phyloP scores from a whole-genome alignment of 2,329 filamentous ascomycete species.

The Rutstroemia sp. region DNA sequence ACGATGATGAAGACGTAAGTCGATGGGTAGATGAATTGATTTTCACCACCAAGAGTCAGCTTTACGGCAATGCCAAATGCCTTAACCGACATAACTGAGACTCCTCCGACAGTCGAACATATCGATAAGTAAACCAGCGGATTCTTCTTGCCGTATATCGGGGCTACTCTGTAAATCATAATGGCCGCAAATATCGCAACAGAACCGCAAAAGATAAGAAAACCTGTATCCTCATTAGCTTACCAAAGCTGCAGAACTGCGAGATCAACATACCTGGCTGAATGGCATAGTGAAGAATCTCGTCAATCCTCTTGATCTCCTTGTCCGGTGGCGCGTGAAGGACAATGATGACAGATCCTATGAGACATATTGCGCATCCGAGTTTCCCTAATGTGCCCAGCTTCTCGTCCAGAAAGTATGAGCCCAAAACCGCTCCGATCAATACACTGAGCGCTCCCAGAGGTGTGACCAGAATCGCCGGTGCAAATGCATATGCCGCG shows the following conservation, averaged over 20 bases:
- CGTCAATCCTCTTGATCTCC: conserved; percentile 82
- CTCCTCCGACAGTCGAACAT: conserved; percentile 91
- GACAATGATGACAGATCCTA: conserved; percentile 95
- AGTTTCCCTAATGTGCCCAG: conserved; percentile 87
- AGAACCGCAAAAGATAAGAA: conserved; percentile 74
- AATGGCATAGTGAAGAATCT: conserved; percentile 85
- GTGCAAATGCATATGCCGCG: conserved; percentile 94
- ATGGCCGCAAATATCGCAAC: conserved; percentile 79
- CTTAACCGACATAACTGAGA: conserved; percentile 99
- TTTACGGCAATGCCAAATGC: conserved; percentile 97
- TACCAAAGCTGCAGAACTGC: background rate
- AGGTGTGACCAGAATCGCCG: conserved; percentile 95
- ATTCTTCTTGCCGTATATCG: conserved; percentile 86
- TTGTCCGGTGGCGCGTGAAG: conserved; percentile 93
- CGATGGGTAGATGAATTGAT: conserved; percentile 90
- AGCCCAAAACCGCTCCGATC: conserved; percentile 88
- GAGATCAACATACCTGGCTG: conserved; percentile 62
- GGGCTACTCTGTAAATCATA: conserved; percentile 95
- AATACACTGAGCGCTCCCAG: conserved; percentile 89
- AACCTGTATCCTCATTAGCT: conserved; percentile 43
- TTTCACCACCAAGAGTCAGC: conserved; percentile 84
- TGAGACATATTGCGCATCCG: conserved; percentile 90
- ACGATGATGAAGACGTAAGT: conserved; percentile 98
- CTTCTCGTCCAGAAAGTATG: conserved; percentile 88
- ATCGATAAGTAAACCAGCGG: conserved; percentile 95